Percentiles rank a stretch among this genome's conserved stretches.
Conservation (phyloP, 176 grass and related monocot species). For the Ensete ventricosum region DNA sequence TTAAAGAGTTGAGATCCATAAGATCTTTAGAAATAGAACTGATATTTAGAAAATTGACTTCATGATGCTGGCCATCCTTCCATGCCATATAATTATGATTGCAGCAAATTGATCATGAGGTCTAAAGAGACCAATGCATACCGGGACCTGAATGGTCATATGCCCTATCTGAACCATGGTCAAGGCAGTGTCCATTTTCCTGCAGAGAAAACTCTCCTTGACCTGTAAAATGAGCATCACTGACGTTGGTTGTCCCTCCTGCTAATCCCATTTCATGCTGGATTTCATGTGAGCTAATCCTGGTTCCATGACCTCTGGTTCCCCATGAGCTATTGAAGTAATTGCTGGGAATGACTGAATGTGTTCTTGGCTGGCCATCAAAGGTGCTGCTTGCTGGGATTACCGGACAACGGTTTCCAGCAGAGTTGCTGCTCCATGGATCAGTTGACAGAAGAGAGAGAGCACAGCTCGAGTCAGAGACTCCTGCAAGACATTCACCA, state of each 20-base stretch:
- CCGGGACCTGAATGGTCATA: background rate
- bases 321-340: background rate
- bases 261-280: background rate
- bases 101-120: background rate
- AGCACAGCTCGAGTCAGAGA: slow-evolving; percentile 15
- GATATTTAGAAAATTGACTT: too few relatives aligned
- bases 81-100: background rate
- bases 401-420: background rate
- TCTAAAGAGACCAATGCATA: background rate
- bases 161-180: background rate
- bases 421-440: background rate
- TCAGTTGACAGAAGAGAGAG: slow-evolving; percentile 24
- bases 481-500: slow-evolving; percentile 20
- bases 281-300: background rate
- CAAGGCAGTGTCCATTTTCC: background rate
- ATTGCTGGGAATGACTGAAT: background rate
- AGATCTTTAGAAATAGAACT: too few relatives aligned
- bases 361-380: background rate
- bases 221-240: background rate
- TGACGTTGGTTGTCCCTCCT: background rate
- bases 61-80: background rate
- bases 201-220: background rate
- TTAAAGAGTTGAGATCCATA: too few relatives aligned
- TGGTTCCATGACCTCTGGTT: background rate
- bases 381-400: slow-evolving; percentile 10